A percentile compares a stretch with the other conserved stretches of the same genome.
Evolutionary conservation across 441 rosid species (phyloP).

Genomic region (Brassica balearica): DNA sequence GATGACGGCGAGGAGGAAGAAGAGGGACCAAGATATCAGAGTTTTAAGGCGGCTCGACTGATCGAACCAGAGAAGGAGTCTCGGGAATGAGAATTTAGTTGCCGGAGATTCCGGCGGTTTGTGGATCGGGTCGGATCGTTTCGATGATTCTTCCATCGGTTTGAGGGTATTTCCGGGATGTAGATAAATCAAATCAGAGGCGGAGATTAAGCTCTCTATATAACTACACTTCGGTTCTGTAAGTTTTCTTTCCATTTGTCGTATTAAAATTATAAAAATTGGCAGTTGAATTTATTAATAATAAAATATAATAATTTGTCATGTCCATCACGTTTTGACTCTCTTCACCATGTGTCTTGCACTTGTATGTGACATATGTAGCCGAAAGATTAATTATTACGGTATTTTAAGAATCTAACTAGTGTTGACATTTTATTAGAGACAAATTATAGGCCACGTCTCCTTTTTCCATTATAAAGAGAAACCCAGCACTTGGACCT

Average conservation of each 20-base stretch:
- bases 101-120: conserved; percentile 32
- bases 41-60: conserved; percentile 60
- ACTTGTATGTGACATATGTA: neutral
- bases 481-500: no score
- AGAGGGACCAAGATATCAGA: conserved; percentile 69
- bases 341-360: neutral
- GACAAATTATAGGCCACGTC: neutral
- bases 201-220: neutral
- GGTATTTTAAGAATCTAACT: neutral
- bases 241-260: neutral
- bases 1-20: conserved; percentile 64
- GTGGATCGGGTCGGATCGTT: conserved; percentile 35
- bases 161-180: neutral
- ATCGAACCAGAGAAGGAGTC: conserved; percentile 54
- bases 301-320: no score
- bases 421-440: neutral
- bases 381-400: neutral
- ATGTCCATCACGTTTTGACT: conserved; percentile 6
- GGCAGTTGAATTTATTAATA: no score
- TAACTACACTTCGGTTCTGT: no score
- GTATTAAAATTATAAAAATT: neutral
- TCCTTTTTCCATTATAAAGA: neutral
- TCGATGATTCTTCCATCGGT: conserved; percentile 19
- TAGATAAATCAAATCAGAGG: conserved; percentile 8
- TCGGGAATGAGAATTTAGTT: conserved; percentile 23